Conservation (phyloP, 768 basidiomycete genomes). For the Leccinum uliginosum region DNA sequence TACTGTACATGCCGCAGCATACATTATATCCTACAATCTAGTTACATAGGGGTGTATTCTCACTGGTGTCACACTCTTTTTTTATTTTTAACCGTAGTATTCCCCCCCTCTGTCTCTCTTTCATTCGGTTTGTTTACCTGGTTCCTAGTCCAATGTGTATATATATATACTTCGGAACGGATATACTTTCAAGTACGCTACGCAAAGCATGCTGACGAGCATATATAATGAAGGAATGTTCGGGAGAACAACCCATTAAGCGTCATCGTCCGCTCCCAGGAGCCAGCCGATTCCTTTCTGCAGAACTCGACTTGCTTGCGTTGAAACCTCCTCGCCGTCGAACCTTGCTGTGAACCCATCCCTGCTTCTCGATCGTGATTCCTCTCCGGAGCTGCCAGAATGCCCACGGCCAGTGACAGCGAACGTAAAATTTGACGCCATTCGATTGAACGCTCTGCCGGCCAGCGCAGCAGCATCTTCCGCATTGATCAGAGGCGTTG, state of each 20-base stretch:
- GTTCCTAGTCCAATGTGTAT: conserved; percentile 23
- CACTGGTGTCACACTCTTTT: not conserved
- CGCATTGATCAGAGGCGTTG: conserved; percentile 63
- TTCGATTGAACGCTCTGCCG: conserved; percentile 69
- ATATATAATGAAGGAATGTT: conserved; percentile 12
- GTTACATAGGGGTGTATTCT: conserved; percentile 9
- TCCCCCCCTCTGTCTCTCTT: conserved; percentile 3
- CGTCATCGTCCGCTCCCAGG: conserved; percentile 73
- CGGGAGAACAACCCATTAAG: not conserved
- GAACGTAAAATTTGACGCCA: conserved; percentile 74
- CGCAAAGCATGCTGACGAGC: conserved; percentile 11
- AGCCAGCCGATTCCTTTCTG: conserved; percentile 96
- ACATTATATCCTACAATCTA: conserved; percentile 12
- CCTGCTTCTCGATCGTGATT: conserved; percentile 31
- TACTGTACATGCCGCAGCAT: conserved; percentile 11
- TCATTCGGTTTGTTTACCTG: conserved; percentile 26
- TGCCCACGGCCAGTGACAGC: conserved; percentile 43
- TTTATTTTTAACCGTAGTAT: conserved; percentile 27
- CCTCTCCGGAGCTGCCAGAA: conserved; percentile 18
- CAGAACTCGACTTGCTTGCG: conserved; percentile 73
- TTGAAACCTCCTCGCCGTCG: conserved; percentile 59
- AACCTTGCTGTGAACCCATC: conserved; percentile 39
- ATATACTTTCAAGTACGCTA: conserved; percentile 18
- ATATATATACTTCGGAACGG: conserved; percentile 21
- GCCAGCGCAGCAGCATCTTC: conserved; percentile 81